Conservation (phyloP, 1,284 basidiomycete species). For the Bjerkandera adusta region DNA sequence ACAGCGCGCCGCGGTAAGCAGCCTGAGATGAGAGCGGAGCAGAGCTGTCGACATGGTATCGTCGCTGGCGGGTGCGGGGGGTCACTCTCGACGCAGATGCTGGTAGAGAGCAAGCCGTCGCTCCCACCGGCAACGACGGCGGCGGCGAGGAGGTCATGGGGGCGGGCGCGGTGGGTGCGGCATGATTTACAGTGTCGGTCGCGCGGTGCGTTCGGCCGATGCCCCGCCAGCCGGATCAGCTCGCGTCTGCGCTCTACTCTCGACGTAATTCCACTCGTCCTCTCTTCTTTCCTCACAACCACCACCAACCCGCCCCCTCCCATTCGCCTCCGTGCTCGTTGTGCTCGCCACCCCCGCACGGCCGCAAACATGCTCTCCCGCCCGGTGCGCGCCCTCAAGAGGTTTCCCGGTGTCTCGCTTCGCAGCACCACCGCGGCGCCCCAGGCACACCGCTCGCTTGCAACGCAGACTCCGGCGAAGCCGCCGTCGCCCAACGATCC, state of each 20-base stretch:
- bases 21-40: neutral
- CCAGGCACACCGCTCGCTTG: conserved; percentile 35
- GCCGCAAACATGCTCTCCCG: conserved; percentile 16
- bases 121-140: neutral
- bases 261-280: conserved; percentile 7
- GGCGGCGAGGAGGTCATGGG: no score
- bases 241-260: conserved; percentile 6
- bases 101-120: neutral
- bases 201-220: conserved; percentile 4
- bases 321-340: conserved; percentile 8
- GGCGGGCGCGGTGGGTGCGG: neutral
- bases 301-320: conserved; percentile 9
- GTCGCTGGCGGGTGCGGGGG: neutral
- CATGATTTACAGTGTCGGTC: neutral
- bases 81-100: neutral
- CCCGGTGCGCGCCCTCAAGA: conserved; percentile 18
- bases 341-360: conserved; percentile 8
- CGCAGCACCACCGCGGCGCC: conserved; percentile 15
- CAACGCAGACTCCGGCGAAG: conserved; percentile 53
- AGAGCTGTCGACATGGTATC: conserved; percentile 4
- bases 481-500: conserved; percentile 71
- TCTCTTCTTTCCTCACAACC: conserved; percentile 12
- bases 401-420: conserved; percentile 19
- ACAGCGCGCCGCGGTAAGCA: neutral
- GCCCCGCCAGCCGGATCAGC: conserved; percentile 9